Percentiles rank a stretch among this genome's conserved stretches.
These are phyloP conservation scores for Cornus controversa DNA, from an alignment of 148 eudicot genomes.

Conservation along the genomic window DNA sequence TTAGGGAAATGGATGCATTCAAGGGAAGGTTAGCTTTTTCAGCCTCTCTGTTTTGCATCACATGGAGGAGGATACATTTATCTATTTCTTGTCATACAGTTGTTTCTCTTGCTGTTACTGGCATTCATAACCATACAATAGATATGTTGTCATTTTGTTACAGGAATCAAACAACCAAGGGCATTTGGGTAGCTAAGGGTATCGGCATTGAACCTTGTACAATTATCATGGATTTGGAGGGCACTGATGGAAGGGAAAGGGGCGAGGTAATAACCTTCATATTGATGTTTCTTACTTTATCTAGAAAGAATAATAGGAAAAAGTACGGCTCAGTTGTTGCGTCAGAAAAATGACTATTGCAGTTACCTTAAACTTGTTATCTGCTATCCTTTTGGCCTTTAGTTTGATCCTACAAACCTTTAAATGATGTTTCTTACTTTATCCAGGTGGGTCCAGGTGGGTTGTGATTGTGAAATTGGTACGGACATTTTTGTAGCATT, in stretches of 20 bases:
- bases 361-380: too few species aligned
- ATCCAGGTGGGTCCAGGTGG: too few species aligned
- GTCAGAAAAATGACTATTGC: too few species aligned
- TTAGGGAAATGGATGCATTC: constrained; percentile 59
- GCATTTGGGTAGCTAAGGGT: constrained; percentile 52
- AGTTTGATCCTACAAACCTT: too few species aligned
- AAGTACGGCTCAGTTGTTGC: not conserved
- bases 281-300: not conserved
- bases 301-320: not conserved
- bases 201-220: constrained; percentile 50
- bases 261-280: constrained; percentile 41
- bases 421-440: too few species aligned
- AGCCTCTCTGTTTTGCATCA: not conserved
- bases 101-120: constrained; percentile 1
- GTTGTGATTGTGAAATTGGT: too few species aligned
- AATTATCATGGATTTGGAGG: constrained; percentile 55
- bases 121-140: not conserved
- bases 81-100: not conserved
- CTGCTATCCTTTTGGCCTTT: too few species aligned
- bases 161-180: constrained; percentile 48
- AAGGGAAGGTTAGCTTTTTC: constrained; percentile 39
- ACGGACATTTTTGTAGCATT: too few species aligned
- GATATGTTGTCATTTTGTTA: not conserved
- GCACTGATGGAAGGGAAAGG: constrained; percentile 57
- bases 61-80: not conserved